Base-by-base conservation (phyloP, 177 flowering plant genomes). In the Vitis hybrid region DNA sequence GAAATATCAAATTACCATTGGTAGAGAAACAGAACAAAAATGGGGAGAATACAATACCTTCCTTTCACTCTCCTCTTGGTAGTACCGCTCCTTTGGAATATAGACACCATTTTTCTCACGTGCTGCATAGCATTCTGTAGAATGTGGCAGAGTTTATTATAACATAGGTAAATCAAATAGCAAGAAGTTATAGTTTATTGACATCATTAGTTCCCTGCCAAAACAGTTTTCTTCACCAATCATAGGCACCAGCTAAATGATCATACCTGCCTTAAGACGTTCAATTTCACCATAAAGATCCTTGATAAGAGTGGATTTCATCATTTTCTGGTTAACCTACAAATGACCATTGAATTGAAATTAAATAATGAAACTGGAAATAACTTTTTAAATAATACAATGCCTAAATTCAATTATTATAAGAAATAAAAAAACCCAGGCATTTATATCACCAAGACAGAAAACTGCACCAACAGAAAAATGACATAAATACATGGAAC, bases 251-350 rank as follows among this genome's bases (percentile, higher is more conserved):
- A 17, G 32, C 14, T 32, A 35, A 46, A 58, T 18, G 2, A 62
- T 59, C 79, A 72, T 71, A 94, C 98, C 99, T 70, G 86, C 93
- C 79, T 96, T 96, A 24, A 96, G 92, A 2, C 98, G 85, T 52
- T 96, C 99, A 66, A 96, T 96, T 83, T 96, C 99, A 72, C 97
- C 93, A 80, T 96, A 96, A 15, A 96, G 93, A 72, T 96, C 99
- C 71, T 94, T 96, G 40, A 96, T 96, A 62, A 96, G 90, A 66
- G 99, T 91, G 52, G 98, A 77, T 82, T 96, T 96, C 97, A 92
- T 96, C 99, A 96, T 91, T 73, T 96, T 96, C 80, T 96, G 99
- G 73, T 96, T 96, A 6, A 96, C 97, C 99, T 96, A 72, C 63
- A 78, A 63, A 56, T 4, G 60, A 6, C 54, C 27, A 57, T 15